Base-by-base conservation (phyloP, 1,139 yeast genomes). In the Suhomyces bribrorum region DNA sequence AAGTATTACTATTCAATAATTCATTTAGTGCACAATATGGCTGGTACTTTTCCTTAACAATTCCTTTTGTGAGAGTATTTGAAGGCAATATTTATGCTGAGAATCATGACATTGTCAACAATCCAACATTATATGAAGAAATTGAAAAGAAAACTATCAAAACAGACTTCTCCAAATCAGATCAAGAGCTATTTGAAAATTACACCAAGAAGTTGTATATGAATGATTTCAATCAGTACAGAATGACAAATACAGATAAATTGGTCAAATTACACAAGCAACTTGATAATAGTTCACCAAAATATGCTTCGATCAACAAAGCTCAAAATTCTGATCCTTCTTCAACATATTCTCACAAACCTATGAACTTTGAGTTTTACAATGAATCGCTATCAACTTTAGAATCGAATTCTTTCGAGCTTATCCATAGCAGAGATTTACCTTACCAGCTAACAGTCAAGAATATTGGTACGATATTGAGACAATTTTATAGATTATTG, bases 371-470 rank as follows among this genome's bases (percentile, higher is more conserved):
- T 45, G 67, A 64, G 41, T 69, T 61, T 41, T 69, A 57, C 42
- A 44, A 59, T 8, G 43, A 53, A 9, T 52, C 71, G 1, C 48
- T 72, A 17, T 45, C 63, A 0, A 53, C 65, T 0, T 53, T 72
- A 11, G 55, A 57, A 2, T 47, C 56, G 9, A 58, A 56, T 23
- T 57, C 68, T 4, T 69, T 71, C 48, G 65, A 69, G 38, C 44
- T 64, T 25, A 56, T 72, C 28, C 75, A 68, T 33, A 53, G 62
- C 20, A 52, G 73, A 26, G 77, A 72, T 43, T 49, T 69, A 16
- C 44, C 56, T 7, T 49, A 64, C 7, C 73, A 70, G 43, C 41
- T 68, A 6, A 60, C 63, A 3, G 47, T 52, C 15, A 29, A 46
- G 1, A 69, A 65, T 40, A 56, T 54, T 40, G 53, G 45, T 18